A percentile compares a stretch with the other conserved stretches of the same genome.
Evolutionary conservation across 805 yeast genomes (phyloP).

Genomic region (Lipomyces starkeyi): DNA sequence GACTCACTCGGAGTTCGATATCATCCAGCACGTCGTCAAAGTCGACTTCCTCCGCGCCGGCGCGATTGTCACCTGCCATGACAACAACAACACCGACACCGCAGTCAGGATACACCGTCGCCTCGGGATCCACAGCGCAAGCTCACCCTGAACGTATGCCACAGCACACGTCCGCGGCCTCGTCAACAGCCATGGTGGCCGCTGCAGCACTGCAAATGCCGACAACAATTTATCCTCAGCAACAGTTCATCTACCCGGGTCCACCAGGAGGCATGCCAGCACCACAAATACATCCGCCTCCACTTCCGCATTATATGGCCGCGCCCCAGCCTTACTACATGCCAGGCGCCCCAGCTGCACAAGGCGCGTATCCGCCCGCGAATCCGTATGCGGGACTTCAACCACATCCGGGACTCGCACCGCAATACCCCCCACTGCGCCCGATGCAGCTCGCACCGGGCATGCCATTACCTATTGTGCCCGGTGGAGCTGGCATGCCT

Average conservation of each 20-base stretch:
- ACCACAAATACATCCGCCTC: neutral
- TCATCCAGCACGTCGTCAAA: neutral
- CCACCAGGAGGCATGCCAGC: neutral
- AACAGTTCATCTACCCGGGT: neutral
- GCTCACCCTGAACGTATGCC: neutral
- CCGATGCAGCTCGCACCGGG: slow-evolving; percentile 1
- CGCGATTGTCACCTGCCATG: neutral
- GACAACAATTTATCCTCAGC: neutral
- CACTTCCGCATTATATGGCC: neutral
- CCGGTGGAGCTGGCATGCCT: slow-evolving; percentile 1
- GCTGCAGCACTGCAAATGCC: slow-evolving; percentile 1
- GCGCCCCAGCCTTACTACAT: slow-evolving; percentile 4
- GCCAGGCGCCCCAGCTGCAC: neutral
- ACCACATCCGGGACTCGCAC: slow-evolving; percentile 8
- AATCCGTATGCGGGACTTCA: slow-evolving; percentile 11
- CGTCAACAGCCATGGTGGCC: neutral
- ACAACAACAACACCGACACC: neutral
- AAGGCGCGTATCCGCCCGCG: neutral
- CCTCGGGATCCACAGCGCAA: neutral
- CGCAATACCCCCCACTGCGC: slow-evolving; percentile 6
- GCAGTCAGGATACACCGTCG: slow-evolving; percentile 5
- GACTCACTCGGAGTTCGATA: neutral
- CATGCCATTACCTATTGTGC: neutral
- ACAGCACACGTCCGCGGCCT: neutral
- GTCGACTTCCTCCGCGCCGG: slow-evolving; percentile 6